Evolutionary conservation across 305 asterid species (phyloP), one percentile per base, ranked within the genome.

Genomic region (Fraxinus platypoda): DNA sequence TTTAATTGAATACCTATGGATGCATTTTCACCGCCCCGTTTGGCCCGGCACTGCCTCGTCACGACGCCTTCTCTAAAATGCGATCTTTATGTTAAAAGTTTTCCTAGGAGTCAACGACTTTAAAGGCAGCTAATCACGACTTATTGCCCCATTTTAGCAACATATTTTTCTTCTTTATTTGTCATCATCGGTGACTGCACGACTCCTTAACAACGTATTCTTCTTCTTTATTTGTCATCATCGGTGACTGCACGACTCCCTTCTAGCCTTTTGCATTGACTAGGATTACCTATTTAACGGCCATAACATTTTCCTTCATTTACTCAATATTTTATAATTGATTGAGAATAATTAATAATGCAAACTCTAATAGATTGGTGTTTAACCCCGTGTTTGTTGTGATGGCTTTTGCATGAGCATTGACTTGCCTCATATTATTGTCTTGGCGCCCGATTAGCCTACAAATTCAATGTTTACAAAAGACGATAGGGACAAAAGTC

Each of bases 21-120:
- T 41, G 13, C 35, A 78, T 85, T 79, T 87, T 88, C 88, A 75
- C 85, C 81, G 81, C 86, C 89, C 83, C 78, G 3, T 68, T 70
- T 66, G 52, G 78, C 78, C 88, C 87, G 89, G 81, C 86, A 74
- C 81, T 79, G 78, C 23, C 81, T 77, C 77, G 66, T 81, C 80
- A 80, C 62, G 21, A 84, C 28, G 13, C 6, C 34, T 35, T 70
- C 46, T 11, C 41, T 28, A 5, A 70, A 15, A 30, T 70, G 75
- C 75, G 38, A 30, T 5, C 1, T 26, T 68, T 26, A 6, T 26
- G 31, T n/a, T 28, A 66, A 28, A 28, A 68, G 21, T 68, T 68
- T 68, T 68, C 37, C 8, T 54, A 19, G 25, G 19, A 34, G 81
- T 79, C 79, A 82, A 82, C 85, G 52, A 41, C 77, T 70, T 82